A percentile compares a stretch with the other conserved stretches of the same genome.
phyloP scores from a whole-genome alignment of 176 grass and related monocot species.

The Metroxylon sagu region DNA sequence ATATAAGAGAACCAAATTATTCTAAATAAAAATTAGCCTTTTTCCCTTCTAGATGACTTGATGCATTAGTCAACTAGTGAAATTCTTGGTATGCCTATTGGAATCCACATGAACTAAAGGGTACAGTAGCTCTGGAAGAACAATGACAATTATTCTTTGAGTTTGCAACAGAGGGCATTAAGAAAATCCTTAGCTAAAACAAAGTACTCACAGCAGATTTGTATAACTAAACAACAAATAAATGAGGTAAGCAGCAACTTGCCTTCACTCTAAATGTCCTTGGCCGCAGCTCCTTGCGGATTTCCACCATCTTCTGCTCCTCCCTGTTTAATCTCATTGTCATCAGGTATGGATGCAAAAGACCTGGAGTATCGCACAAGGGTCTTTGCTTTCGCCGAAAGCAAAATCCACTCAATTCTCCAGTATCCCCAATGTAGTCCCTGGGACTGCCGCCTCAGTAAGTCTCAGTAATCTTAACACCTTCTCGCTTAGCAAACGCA shows the following conservation, averaged over 20 bases:
- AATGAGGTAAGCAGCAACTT: conserved; percentile 17
- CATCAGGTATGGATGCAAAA: conserved; percentile 80
- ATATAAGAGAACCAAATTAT: too few species aligned
- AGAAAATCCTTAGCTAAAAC: too few species aligned
- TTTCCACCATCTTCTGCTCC: conserved; percentile 87
- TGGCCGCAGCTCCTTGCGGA: conserved; percentile 66
- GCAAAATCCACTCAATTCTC: conserved; percentile 71
- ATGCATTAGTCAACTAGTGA: too few species aligned
- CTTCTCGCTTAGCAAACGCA: conserved; percentile 77
- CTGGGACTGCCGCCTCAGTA: conserved; percentile 75
- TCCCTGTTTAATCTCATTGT: conserved; percentile 62
- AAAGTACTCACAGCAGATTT: background rate
- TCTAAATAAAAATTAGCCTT: too few species aligned
- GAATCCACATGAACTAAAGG: too few species aligned
- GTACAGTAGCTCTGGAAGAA: too few species aligned
- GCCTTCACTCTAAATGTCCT: conserved; percentile 76
- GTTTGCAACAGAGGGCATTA: too few species aligned
- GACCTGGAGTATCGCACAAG: conserved; percentile 94
- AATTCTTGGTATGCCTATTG: too few species aligned
- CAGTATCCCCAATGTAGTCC: conserved; percentile 83
- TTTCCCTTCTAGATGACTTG: too few species aligned
- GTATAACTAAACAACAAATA: background rate
- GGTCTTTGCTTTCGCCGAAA: conserved; percentile 91
- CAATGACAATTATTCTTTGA: too few species aligned
- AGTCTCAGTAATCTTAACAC: conserved; percentile 62